These are phyloP conservation scores for Pestalotiopsis sp. DNA, from an alignment of 2,329 filamentous ascomycete genomes.

Conservation along the genomic window DNA sequence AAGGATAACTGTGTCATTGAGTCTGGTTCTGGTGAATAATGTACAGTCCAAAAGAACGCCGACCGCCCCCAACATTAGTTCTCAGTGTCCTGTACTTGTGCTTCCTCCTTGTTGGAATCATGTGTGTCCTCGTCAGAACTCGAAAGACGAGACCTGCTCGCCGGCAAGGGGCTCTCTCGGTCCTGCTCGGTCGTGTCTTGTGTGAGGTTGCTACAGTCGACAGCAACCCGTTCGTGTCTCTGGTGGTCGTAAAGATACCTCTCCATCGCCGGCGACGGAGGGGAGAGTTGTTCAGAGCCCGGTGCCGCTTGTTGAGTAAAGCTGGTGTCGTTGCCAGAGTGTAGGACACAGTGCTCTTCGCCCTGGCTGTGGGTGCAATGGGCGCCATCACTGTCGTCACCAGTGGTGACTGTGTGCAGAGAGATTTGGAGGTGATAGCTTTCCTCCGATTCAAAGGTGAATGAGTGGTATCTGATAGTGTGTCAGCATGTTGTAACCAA, in stretches of 20 bases:
- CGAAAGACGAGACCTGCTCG: background rate
- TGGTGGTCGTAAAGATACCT: slow-evolving; percentile 8
- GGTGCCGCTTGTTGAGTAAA: background rate
- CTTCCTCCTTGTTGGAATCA: too few relatives aligned
- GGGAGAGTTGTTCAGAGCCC: background rate
- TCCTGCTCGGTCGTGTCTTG: background rate
- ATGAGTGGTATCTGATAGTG: background rate
- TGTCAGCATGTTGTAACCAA: background rate
- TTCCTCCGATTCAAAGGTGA: background rate
- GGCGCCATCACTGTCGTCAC: background rate
- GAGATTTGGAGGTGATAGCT: background rate
- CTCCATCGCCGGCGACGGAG: slow-evolving; percentile 5
- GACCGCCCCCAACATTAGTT: too few relatives aligned
- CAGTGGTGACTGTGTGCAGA: background rate
- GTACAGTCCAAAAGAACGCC: too few relatives aligned
- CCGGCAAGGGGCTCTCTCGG: background rate
- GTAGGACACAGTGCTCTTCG: background rate
- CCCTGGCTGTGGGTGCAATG: slow-evolving; percentile 1
- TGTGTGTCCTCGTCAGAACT: background rate
- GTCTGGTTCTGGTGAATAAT: background rate
- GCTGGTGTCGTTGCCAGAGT: background rate
- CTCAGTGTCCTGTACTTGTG: too few relatives aligned
- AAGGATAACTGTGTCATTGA: too few relatives aligned
- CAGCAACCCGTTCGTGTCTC: slow-evolving; percentile 6
- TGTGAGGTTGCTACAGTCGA: background rate